Evolutionary conservation across 2,329 filamentous ascomycete species (phyloP), one percentile per base, ranked within the genome.

Genomic region (Sporothrix variecibatus): DNA sequence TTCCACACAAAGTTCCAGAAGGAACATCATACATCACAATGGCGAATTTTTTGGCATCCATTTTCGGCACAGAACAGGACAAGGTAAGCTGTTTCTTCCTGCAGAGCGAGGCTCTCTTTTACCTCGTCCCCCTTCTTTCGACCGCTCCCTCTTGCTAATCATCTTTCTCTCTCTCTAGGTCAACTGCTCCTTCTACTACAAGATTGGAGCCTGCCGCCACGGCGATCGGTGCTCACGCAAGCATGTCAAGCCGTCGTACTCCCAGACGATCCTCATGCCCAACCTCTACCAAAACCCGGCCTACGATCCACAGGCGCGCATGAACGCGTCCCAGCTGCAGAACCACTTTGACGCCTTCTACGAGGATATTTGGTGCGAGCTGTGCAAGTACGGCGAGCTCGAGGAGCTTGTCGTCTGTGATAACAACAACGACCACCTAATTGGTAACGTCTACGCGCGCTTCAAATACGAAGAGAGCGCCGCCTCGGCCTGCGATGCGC

Each of bases 301-400:
- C 77, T 97, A 97, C 89, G 95, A 98, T 83, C 91, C 93, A 67
- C 97, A 97, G 86, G 96, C 92, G 88, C 96, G 95, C 86, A 97
- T 99, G 93, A 98, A 97, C 85, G 86, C 94, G 7, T 92, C 90
- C 79, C 96, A 99, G 87, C 92, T 98, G 82, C 95, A 98, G 85
- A 97, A 97, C 86, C 96, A 99, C 89, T 99, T 99, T 82, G 96
- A 99, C 84, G 96, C 96, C 81, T 99, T 99, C 84, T 99, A 99
- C 87, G 96, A 99, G 86, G 96, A 99, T 83, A 94, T 99, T 78
- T 99, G 96, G 95, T 98, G 95, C 86, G 96, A 99, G 89, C 94
- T 99, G 87, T 98, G 96, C 92, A 94, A 97, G 85, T 99, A 97
- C 83, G 96, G 96, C 78, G 94, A 98, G 85, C 88, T 98, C 49